Evolutionary conservation across 1,139 yeast species (phyloP), one percentile per base, ranked within the genome.

Genomic region (Yamadazyma dushanensis): DNA sequence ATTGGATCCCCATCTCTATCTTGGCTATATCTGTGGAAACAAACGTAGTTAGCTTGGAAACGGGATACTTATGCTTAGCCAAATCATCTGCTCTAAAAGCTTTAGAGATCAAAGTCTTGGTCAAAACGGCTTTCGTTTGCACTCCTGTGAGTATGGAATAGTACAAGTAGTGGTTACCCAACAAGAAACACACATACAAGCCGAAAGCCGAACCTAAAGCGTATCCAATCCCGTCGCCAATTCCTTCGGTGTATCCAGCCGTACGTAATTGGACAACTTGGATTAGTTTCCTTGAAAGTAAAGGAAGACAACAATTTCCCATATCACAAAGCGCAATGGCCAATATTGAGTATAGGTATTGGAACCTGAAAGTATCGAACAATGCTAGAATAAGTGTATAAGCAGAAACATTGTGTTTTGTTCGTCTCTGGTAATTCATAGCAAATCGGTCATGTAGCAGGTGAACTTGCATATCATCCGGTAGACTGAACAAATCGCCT

Each of bases 61-160:
- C 67, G 0, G 94, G 78, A 53, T 61, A 85, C 39, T 69, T 63
- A 47, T 76, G 76, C 37, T 75, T 72, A 2, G 92, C 75, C 39
- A 70, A 67, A n/a, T 79, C 74, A 44, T 78, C 74, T 10, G 88
- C 70, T 34, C 58, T 67, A 45, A 85, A 73, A 11, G 90, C 73
- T 54, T 88, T 88, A 40, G 74, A 73, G 40, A 85, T 63, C 9
- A 86, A 59, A 2, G 85, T 81, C 41, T 82, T 80, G 2, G 83
- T 80, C 32, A 86, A 57, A 1, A 83, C 74, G 1, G 86, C 76
- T 51, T 83, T 79, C 18, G 75, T 76, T 51, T 80, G 80, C 11
- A 83, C 83, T 45, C 95, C 95, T n/a, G 57, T 47, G 35, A 59
- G 39, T 53, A 56, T 60, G 11, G 66, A 50, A 33, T 55, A 50